phyloP scores from a whole-genome alignment of 345 rosid species.

The Eucalyptus sp. region DNA sequence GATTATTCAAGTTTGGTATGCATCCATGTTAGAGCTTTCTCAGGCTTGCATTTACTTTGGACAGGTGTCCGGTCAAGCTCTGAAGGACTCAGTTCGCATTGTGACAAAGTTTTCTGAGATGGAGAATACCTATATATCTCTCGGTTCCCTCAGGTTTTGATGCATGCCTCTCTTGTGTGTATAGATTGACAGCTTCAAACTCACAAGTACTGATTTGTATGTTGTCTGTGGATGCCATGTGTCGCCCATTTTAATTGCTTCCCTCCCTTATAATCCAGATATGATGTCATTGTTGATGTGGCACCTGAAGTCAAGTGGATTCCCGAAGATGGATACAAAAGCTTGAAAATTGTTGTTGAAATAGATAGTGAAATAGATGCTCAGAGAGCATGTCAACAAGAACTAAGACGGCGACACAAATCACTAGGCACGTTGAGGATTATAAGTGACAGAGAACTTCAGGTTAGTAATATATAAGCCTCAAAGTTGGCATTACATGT shows the following conservation, averaged over 20 bases:
- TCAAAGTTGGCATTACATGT: background rate
- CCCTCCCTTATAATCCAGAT: constrained; percentile 32
- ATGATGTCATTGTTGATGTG: constrained; percentile 81
- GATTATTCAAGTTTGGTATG: background rate
- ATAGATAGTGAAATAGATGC: constrained; percentile 76
- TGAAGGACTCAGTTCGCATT: constrained; percentile 78
- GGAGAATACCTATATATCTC: constrained; percentile 57
- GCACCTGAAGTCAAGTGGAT: constrained; percentile 83
- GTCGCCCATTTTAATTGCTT: background rate
- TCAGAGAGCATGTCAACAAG: constrained; percentile 58
- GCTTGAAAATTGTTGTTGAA: constrained; percentile 80
- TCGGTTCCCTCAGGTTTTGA: constrained; percentile 53
- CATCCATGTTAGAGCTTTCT: background rate
- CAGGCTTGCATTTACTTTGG: background rate
- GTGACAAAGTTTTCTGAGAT: constrained; percentile 67
- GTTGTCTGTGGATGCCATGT: background rate
- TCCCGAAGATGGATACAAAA: constrained; percentile 72
- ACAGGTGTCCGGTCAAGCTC: constrained; percentile 77
- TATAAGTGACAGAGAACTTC: constrained; percentile 71
- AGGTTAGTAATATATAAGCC: constrained; percentile 29
- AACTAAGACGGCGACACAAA: constrained; percentile 70
- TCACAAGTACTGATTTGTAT: background rate
- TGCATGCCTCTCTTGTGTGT: background rate
- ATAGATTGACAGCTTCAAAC: background rate
- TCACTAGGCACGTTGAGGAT: constrained; percentile 61